A percentile compares a stretch with the other conserved stretches of the same genome.
Conservation (phyloP, 441 rosid genomes). For the Rhodomyrtus psidioides region DNA sequence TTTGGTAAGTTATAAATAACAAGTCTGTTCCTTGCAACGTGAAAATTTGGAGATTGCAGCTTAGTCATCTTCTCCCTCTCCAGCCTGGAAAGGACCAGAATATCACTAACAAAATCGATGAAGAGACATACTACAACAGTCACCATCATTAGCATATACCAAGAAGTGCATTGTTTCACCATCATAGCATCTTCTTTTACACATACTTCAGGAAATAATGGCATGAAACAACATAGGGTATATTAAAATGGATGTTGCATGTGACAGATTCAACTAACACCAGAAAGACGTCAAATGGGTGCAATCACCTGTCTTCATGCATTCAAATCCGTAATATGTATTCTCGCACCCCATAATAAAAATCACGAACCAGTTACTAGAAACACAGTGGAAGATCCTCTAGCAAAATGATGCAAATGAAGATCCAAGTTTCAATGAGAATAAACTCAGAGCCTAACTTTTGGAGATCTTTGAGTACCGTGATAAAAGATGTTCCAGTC, state of each 20-base stretch:
- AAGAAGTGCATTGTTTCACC: background rate
- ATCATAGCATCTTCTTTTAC: background rate
- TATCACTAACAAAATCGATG: background rate
- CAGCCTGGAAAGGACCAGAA: slow-evolving; percentile 36
- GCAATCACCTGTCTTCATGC: background rate
- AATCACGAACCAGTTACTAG: background rate
- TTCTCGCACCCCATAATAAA: background rate
- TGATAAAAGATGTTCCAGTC: background rate
- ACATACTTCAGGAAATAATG: background rate
- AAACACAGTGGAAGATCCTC: background rate
- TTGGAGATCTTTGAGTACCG: background rate
- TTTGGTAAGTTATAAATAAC: slow-evolving; percentile 76
- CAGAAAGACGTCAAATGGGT: background rate
- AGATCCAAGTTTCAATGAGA: background rate
- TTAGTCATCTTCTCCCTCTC: slow-evolving; percentile 74
- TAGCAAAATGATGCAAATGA: background rate
- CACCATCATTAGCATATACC: background rate
- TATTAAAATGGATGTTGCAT: background rate
- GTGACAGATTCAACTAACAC: background rate
- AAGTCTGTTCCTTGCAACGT: slow-evolving; percentile 75
- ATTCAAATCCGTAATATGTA: background rate
- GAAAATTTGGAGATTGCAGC: slow-evolving; percentile 92
- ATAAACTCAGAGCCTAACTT: background rate
- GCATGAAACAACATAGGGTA: background rate
- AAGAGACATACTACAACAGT: background rate